Evolutionary conservation across 306 rosid genomes (phyloP).

Genomic region (Trifolium dubium): DNA sequence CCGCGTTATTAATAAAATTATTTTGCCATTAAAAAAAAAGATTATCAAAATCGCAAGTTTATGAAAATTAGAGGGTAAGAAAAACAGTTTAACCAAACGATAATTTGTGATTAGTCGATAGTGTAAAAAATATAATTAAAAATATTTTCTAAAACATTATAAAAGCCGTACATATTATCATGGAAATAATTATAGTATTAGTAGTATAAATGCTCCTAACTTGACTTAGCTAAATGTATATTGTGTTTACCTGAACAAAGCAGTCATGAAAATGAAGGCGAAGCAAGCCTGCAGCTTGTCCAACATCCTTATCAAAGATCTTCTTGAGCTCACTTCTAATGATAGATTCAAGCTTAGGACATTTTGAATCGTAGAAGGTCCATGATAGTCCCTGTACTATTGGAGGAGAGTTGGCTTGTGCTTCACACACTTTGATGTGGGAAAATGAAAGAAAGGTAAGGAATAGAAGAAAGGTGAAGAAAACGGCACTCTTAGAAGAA

Average conservation of each 20-base stretch:
- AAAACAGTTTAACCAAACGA: no score
- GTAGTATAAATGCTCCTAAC: not conserved
- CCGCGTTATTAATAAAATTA: no score
- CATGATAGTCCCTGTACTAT: constrained; percentile 48
- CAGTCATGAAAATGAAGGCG: constrained; percentile 83
- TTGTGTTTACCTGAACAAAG: constrained; percentile 68
- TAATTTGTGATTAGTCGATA: no score
- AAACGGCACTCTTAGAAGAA: constrained; percentile 1
- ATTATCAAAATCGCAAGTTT: no score
- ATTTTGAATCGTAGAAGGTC: constrained; percentile 45
- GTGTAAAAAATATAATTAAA: no score
- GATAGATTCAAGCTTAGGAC: constrained; percentile 59
- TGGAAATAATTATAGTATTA: not conserved
- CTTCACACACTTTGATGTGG: constrained; percentile 26
- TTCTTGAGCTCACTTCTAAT: constrained; percentile 60
- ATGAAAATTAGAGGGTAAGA: no score
- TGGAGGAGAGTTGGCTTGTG: constrained; percentile 43
- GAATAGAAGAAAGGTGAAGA: constrained; percentile 30
- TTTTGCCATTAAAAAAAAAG: no score
- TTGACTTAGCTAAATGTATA: not conserved
- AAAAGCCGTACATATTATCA: not conserved
- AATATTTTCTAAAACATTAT: not conserved
- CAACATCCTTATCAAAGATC: constrained; percentile 57
- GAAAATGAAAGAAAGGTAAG: constrained; percentile 33
- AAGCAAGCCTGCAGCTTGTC: constrained; percentile 78